Evolutionary conservation across 1,139 yeast species (phyloP), one percentile per base, ranked within the genome.

Genomic region (Magnusiomyces ingens): DNA sequence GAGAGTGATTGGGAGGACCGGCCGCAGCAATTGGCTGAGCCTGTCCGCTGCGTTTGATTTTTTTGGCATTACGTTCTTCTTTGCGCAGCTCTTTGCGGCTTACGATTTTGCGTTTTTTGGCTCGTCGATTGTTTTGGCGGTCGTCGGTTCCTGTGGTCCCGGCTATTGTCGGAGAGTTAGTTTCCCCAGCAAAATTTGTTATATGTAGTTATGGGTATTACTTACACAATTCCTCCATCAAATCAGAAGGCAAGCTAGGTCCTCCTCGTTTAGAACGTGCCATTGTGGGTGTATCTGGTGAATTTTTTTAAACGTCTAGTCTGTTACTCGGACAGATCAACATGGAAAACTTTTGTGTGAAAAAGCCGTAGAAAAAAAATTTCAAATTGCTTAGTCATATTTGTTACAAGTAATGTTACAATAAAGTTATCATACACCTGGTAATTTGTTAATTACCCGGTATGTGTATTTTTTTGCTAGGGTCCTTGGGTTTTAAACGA

Each of bases 41-140:
- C n/a, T 22, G 52, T n/a, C 19, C 36, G 26, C 26, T 21, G 3
- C 48, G 50, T 45, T 57, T 59, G 36, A 49, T 56, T 43, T 58
- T 57, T 43, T 62, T 61, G 19, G 43, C 42, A 15, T 53, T 52
- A 13, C 65, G 52, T 46, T 56, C 56, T 48, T 59, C 63, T 36
- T 58, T 62, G 3, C 66, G 57, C 29, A 54, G 36, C 44, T 62
- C 62, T 37, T 62, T 62, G 8, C 65, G 51, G 32, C 43, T 32
- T 3, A 8, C 15, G 43, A 43, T 37, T 26, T 45, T 45, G 46
- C 45, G 37, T 32, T 19, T 29, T n/a, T 46, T 43, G n/a, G 12
- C 37, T 17, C n/a, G 22, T 45, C 49, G 15, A 44, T 50, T 5
- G 50, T 51, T 46, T 48, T 54, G 38, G 45, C 54, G n/a, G 49